Evolutionary conservation across 2,329 filamentous ascomycete species (phyloP), one percentile per base, ranked within the genome.

Genomic region (Didymella segeticola): DNA sequence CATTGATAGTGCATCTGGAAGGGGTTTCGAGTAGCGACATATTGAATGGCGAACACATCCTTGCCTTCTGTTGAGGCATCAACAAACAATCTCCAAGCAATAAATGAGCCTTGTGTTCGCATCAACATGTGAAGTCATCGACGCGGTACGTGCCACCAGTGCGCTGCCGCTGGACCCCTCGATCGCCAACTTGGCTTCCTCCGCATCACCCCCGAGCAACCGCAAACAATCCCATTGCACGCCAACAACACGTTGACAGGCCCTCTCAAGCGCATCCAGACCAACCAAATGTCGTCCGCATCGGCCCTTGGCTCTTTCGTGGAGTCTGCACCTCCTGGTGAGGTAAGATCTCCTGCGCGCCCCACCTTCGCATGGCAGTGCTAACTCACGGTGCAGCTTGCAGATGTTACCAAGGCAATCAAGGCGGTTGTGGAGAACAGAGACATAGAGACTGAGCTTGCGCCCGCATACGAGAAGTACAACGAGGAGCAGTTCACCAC

Each of bases 401-500:
- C 86, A 76, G 92, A 96, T 80, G 91, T 96, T 63, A 86, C 96
- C 63, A 89, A 90, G 77, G 95, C 96, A 74, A 96, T 99, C 81
- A 96, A 96, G 77, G 83, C 86, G 43, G 83, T 99, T 36, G 91
- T 92, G 15, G 80, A 85, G 58, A 86, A 89, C 64, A 86, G 86
- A 34, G 79, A 83, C 49, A 80, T 95, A 57, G 79, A 93, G 49
- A 79, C 86, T 56, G 86, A 89, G 60, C 88, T 97, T 47, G 84
- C 83, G 6, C 90, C 92, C 0, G 92, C 95, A 0, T 96, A 96
- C 74, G 83, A 93, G 77, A 91, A 89, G 77, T 98, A 99, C 83
- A 97, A 98, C 69, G 93, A 99, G 78, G 89, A 93, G 76, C 95
- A 99, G 77, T 89, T 97, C 75, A 79, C 87, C 42, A 92, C 92